phyloP scores from a whole-genome alignment of 352 stramenopile species.

The Hyaloperonospora arabidopsidis region DNA sequence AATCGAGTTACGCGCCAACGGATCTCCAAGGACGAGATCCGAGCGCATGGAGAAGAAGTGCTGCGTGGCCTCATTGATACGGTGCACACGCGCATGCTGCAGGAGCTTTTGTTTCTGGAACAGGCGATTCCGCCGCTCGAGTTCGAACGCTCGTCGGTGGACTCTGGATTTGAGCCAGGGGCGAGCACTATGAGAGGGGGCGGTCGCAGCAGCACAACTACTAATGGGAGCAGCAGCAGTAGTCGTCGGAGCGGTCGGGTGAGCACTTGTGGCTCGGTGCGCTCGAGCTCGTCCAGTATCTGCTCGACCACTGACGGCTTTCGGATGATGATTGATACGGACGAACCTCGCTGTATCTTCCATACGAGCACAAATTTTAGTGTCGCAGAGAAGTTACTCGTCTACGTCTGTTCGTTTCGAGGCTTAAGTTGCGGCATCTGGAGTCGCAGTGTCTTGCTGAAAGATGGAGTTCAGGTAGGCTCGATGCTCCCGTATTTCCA shows the following conservation, averaged over 20 bases:
- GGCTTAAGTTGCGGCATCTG: slow-evolving; percentile 83
- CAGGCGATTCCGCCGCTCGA: slow-evolving; percentile 73
- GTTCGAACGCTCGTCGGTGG: slow-evolving; percentile 41
- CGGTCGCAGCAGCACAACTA: not conserved
- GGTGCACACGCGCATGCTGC: slow-evolving; percentile 72
- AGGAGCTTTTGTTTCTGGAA: slow-evolving; percentile 71
- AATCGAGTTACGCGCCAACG: slow-evolving; percentile 33
- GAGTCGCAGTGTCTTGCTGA: slow-evolving; percentile 75
- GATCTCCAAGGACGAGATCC: slow-evolving; percentile 71
- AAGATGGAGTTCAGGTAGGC: slow-evolving; percentile 82
- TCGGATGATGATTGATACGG: slow-evolving; percentile 75
- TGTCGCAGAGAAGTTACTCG: slow-evolving; percentile 66
- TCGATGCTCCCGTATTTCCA: slow-evolving; percentile 87
- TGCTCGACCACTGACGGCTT: slow-evolving; percentile 76
- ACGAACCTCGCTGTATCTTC: slow-evolving; percentile 74
- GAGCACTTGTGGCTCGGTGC: slow-evolving; percentile 33
- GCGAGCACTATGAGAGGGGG: slow-evolving; percentile 13
- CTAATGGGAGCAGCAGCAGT: not conserved
- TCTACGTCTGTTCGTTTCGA: slow-evolving; percentile 77
- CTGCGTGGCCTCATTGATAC: slow-evolving; percentile 58
- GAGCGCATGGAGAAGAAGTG: slow-evolving; percentile 61
- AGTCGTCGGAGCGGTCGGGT: slow-evolving; percentile 12
- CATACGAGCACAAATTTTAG: slow-evolving; percentile 72
- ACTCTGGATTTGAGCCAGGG: slow-evolving; percentile 38
- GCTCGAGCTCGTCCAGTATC: slow-evolving; percentile 71